A percentile compares a stretch with the other conserved stretches of the same genome.
phyloP scores from a whole-genome alignment of 1,284 basidiomycete species.

The Volvariella volvacea region DNA sequence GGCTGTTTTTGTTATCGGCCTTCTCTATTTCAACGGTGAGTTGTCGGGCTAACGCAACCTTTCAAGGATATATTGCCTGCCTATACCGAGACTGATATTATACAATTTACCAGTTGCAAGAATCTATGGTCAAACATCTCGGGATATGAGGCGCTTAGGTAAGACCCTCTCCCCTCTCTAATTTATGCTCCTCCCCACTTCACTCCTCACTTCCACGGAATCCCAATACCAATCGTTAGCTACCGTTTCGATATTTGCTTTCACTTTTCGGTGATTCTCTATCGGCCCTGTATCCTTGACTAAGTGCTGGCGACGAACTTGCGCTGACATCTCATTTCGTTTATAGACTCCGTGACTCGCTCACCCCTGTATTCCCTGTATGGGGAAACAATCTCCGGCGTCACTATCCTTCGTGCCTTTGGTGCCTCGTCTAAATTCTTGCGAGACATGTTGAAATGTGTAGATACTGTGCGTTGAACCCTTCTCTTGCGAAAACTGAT shows the following conservation, averaged over 20 bases:
- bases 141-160: conserved; percentile 86
- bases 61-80: not conserved
- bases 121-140: conserved; percentile 82
- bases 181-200: too few relatives aligned
- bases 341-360: conserved; percentile 76
- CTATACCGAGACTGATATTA: conserved; percentile 4
- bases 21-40: conserved; percentile 67
- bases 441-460: conserved; percentile 77
- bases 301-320: not conserved
- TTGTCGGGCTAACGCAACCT: not conserved
- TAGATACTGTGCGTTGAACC: conserved; percentile 59
- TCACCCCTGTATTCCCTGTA: conserved; percentile 92
- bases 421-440: conserved; percentile 84
- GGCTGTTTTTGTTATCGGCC: conserved; percentile 51
- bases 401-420: conserved; percentile 82
- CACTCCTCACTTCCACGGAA: too few relatives aligned
- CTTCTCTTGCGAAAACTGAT: not conserved
- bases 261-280: too few relatives aligned
- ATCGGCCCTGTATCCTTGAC: too few relatives aligned
- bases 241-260: too few relatives aligned
- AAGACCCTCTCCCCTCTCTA: conserved; percentile 11
- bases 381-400: conserved; percentile 86
- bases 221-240: too few relatives aligned
- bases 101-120: conserved; percentile 35
- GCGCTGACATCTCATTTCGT: conserved; percentile 5